Evolutionary conservation across 2,329 filamentous ascomycete genomes (phyloP), one percentile per base, ranked within the genome.

Genomic region (Chaetomium olivaceum): DNA sequence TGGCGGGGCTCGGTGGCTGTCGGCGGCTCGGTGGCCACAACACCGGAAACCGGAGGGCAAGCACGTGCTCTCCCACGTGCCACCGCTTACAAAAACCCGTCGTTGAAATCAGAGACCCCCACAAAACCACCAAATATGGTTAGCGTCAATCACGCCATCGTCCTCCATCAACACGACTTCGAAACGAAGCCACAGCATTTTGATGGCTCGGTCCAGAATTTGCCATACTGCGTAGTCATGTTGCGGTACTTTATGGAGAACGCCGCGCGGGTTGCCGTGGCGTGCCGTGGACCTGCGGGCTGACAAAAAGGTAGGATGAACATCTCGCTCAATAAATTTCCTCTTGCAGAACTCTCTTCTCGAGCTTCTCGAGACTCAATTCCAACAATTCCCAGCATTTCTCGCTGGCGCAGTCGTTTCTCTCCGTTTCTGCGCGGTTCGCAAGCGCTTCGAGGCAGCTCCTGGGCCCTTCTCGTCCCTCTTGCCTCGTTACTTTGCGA

Each of bases 91-190:
- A 59, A 57, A 59, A 19, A 25, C 21, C 12, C 11, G 11, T 2
- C 6, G 6, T 31, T 14, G 21, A 61, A 25, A 8, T 4, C 23
- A 50, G 23, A 16, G 46, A 48, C 66, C 66, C 60, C 66, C 66
- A 66, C 66, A 67, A 58, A 62, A 54, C 12, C 25, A 4, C 69
- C 64, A 14, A n/a, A 71, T 60, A 8, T 3, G 68, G 65, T 54
- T 71, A 72, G 70, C 64, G 50, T 39, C 19, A 43, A 66, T 68
- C 67, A 68, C 67, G 67, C 67, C 16, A 69, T 66, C 63, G 39
- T 46, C 59, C 52, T 60, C 61, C n/a, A 63, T 58, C 58, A 61
- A 58, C 61, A 31, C 58, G 58, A 64, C 43, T 60, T 64, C 58
- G 48, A 65, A 12, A 51, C 21, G 36, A 33, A n/a, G 64, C 51